Conservation (phyloP, 139 green algal genomes). For the Tetratostichococcus sp. region DNA sequence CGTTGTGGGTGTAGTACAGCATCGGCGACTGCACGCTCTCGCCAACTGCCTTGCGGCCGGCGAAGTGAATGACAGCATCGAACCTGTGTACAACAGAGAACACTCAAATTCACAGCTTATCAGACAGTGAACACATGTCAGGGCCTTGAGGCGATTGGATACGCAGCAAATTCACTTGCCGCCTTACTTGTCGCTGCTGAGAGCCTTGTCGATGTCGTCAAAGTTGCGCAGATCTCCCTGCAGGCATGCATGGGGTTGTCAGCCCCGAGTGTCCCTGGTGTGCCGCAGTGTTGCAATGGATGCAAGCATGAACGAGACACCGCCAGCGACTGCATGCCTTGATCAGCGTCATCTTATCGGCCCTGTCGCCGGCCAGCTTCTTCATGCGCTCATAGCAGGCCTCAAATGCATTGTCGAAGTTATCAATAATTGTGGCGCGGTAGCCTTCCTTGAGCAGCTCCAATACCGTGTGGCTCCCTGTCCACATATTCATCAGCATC, state of each 20-base stretch:
- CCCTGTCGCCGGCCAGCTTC: conserved; percentile 76
- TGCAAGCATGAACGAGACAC: background rate
- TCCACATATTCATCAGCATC: background rate
- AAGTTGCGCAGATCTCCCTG: conserved; percentile 41
- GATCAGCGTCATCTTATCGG: conserved; percentile 72
- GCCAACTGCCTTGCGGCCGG: conserved; percentile 91
- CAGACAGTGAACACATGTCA: background rate
- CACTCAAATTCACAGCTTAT: too few species aligned
- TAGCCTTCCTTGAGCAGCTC: conserved; percentile 77
- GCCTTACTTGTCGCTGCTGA: conserved; percentile 35
- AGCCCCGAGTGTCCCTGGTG: background rate
- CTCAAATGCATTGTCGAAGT: conserved; percentile 86
- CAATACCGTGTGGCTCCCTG: conserved; percentile 88
- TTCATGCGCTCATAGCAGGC: conserved; percentile 74
- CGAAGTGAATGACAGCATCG: conserved; percentile 93
- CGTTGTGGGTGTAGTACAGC: conserved; percentile 98
- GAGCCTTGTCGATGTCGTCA: conserved; percentile 38
- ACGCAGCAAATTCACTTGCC: too few species aligned
- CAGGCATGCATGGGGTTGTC: background rate
- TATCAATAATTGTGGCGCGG: conserved; percentile 85
- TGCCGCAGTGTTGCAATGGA: too few species aligned
- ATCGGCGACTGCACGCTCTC: conserved; percentile 86
- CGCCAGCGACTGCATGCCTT: conserved; percentile 31
- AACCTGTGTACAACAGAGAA: conserved; percentile 43
- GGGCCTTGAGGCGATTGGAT: too few species aligned